Percentiles rank a stretch among this genome's conserved stretches.
These are phyloP conservation scores for Emydomyces testavorans DNA, from an alignment of 2,329 filamentous ascomycete genomes.

Conservation along the genomic window DNA sequence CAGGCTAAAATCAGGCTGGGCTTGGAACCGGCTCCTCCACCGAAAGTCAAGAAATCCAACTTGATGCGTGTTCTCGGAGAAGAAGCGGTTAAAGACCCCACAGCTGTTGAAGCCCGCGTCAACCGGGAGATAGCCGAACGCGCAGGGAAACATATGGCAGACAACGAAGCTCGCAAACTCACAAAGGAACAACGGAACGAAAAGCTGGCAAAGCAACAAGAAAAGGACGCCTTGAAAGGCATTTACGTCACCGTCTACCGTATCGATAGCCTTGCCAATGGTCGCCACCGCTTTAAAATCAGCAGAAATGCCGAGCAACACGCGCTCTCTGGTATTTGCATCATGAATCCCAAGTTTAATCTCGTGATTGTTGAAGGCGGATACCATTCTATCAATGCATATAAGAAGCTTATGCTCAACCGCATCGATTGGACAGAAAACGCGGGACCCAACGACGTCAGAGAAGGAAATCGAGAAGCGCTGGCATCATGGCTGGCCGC, in stretches of 20 bases:
- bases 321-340: conserved; percentile 74
- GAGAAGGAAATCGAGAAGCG: conserved; percentile 49
- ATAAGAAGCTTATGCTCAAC: conserved; percentile 85
- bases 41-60: conserved; percentile 95
- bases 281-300: conserved; percentile 87
- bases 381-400: conserved; percentile 66
- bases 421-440: conserved; percentile 95
- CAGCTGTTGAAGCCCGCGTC: conserved; percentile 87
- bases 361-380: conserved; percentile 89
- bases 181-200: conserved; percentile 78
- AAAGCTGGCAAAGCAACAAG: conserved; percentile 72
- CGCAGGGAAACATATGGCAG: conserved; percentile 60
- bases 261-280: conserved; percentile 78
- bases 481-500: conserved; percentile 64
- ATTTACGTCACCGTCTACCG: conserved; percentile 81
- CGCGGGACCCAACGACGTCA: conserved; percentile 49
- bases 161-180: conserved; percentile 76
- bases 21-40: conserved; percentile 75
- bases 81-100: conserved; percentile 87
- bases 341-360: conserved; percentile 81
- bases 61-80: conserved; percentile 95
- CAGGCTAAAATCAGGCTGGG: conserved; percentile 93
- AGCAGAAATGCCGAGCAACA: conserved; percentile 84
- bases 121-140: conserved; percentile 87
- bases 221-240: conserved; percentile 76